Conservation (phyloP, 768 basidiomycete species). For the Kwoniella mangroviensis region DNA sequence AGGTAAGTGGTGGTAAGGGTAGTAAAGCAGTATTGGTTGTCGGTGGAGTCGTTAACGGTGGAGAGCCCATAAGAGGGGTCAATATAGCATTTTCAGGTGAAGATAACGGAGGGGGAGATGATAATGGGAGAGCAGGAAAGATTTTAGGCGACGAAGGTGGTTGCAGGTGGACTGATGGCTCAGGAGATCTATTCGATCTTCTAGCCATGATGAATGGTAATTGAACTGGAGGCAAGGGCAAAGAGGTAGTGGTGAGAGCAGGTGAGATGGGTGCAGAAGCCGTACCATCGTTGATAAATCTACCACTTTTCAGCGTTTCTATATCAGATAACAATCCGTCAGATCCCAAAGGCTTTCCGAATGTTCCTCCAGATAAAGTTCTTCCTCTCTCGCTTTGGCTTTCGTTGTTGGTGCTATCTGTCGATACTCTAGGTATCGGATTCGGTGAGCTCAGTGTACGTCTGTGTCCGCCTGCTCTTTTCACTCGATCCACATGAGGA, state of each 20-base stretch:
- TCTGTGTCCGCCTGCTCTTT: constrained; percentile 9
- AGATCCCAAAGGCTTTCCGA: constrained; percentile 1
- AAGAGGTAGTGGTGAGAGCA: constrained; percentile 1
- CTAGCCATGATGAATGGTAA: constrained; percentile 5
- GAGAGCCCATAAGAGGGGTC: background rate
- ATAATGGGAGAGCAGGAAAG: background rate
- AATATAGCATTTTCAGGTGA: background rate
- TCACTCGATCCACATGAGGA: constrained; percentile 7
- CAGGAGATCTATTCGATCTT: constrained; percentile 9
- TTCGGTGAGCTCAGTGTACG: constrained; percentile 17
- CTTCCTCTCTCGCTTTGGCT: constrained; percentile 1
- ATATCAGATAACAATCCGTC: constrained; percentile 8
- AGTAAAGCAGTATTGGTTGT: background rate
- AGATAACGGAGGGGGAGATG: background rate
- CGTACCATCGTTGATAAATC: constrained; percentile 6
- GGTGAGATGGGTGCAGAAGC: constrained; percentile 19
- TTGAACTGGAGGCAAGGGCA: background rate
- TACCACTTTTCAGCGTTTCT: constrained; percentile 8
- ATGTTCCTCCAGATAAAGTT: constrained; percentile 12
- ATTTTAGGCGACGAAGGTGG: background rate
- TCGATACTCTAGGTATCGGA: background rate
- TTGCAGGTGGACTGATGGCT: background rate
- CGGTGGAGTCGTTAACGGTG: constrained; percentile 4
- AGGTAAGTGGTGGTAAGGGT: constrained; percentile 4
- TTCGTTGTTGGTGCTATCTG: background rate